Percentiles rank a stretch among this genome's conserved stretches.
phyloP scores from a whole-genome alignment of 2,329 filamentous ascomycete genomes.

The Aureobasidium sp. region DNA sequence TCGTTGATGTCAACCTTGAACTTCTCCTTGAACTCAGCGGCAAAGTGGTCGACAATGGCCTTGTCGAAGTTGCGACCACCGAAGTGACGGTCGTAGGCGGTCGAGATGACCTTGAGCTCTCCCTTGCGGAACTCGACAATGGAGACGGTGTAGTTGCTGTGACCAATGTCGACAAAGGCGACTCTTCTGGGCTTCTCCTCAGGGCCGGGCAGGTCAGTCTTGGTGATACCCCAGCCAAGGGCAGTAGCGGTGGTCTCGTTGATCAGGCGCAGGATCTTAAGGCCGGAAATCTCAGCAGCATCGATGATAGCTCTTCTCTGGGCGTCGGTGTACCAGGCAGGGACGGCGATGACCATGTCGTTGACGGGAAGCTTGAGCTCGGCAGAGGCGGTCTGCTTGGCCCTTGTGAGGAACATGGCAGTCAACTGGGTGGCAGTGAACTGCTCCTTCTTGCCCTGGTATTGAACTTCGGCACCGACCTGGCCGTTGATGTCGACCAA shows the following conservation, averaged over 20 bases:
- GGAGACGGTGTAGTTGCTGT: slow-evolving; percentile 91
- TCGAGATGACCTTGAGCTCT: slow-evolving; percentile 87
- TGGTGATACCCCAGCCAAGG: slow-evolving; percentile 95
- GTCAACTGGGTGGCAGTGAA: slow-evolving; percentile 92
- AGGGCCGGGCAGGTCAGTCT: slow-evolving; percentile 77
- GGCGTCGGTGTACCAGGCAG: slow-evolving; percentile 92
- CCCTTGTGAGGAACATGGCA: slow-evolving; percentile 92
- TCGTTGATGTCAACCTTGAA: slow-evolving; percentile 93
- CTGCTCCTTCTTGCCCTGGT: slow-evolving; percentile 88
- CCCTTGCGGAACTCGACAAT: slow-evolving; percentile 97
- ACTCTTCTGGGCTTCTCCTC: slow-evolving; percentile 92
- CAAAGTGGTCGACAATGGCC: slow-evolving; percentile 88
- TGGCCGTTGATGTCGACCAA: slow-evolving; percentile 89
- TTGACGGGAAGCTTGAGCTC: slow-evolving; percentile 88
- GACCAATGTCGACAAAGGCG: slow-evolving; percentile 87
- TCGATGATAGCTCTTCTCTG: slow-evolving; percentile 87
- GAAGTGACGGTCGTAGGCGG: slow-evolving; percentile 89
- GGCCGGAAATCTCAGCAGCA: slow-evolving; percentile 83
- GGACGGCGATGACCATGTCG: slow-evolving; percentile 89
- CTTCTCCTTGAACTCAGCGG: slow-evolving; percentile 92
- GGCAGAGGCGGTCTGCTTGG: slow-evolving; percentile 76
- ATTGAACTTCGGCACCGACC: slow-evolving; percentile 88
- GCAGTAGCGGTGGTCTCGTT: slow-evolving; percentile 97
- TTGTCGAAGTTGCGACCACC: slow-evolving; percentile 97
- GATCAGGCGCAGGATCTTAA: slow-evolving; percentile 89